Base-by-base conservation (phyloP, 2,329 filamentous ascomycete genomes). In the Botrytis tulipae region DNA sequence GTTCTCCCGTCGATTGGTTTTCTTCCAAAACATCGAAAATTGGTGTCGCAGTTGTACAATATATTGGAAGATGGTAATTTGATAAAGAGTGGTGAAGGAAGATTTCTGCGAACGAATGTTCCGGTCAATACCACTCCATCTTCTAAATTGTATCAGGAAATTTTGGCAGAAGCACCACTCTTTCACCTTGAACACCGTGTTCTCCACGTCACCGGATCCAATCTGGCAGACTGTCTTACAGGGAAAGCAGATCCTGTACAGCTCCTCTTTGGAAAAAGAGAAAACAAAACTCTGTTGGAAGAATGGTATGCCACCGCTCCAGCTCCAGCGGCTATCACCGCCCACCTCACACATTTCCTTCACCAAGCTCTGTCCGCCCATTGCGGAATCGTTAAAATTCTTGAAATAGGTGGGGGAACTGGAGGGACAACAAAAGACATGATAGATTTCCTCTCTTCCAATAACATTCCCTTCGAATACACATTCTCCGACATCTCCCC, bases 381-480 rank as follows among this genome's bases (percentile, higher is more conserved):
- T 32, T 37, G 35, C 10, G 73, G 63, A 18, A 62, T 72, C 3
- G 73, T 84, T 29, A 79, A 79, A 4, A 83, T 86, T 44, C 79
- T 87, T 68, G 57, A 60, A 60, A 35, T 60, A 1, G 57, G 57
- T 12, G 57, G 57, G 14, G 57, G 57, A 46, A 66, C 62, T 20
- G 62, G 37, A 46, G 44, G 44, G 10, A 46, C 37, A 37, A 42
- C 62, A n/a, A 48, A 42, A 46, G 25, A 44, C n/a, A n/a, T 66
- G 20, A 44, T 66, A 77, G 12, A 83, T 84, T 1, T 81, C 87
- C 62, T 77, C 87, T 2, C 85, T 86, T 0, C 78, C 87, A 65
- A 71, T 0, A 76, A 76, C 10, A 72, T 83, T 1, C 75, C 77
- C 0, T 74, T 85, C 25, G 73, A 80, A 10, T 85, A 86, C 73